phyloP scores from a whole-genome alignment of 306 rosid genomes.

The Carpinus viminea region DNA sequence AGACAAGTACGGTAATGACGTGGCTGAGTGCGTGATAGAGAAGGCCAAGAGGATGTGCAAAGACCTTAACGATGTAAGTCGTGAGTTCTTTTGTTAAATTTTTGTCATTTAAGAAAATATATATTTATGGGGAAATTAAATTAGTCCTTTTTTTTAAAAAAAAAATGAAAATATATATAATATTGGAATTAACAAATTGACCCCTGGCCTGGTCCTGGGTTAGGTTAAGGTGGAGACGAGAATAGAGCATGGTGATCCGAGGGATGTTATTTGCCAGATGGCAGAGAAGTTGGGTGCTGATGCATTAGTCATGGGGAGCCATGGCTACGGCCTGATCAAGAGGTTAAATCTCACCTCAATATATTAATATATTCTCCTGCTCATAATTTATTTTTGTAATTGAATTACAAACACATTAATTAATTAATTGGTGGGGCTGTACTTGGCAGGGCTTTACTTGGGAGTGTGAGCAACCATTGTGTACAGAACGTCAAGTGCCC shows the following conservation, averaged over 20 bases:
- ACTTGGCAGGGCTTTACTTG: slow-evolving; percentile 72
- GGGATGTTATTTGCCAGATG: slow-evolving; percentile 79
- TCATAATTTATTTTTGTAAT: neutral
- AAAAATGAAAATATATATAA: too few species aligned
- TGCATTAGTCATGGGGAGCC: slow-evolving; percentile 81
- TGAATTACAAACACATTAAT: neutral
- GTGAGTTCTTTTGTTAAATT: neutral
- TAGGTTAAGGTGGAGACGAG: slow-evolving; percentile 61
- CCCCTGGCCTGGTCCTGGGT: too few species aligned
- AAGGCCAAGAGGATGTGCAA: slow-evolving; percentile 63
- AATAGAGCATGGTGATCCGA: slow-evolving; percentile 71
- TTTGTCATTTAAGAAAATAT: neutral
- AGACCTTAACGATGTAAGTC: slow-evolving; percentile 47
- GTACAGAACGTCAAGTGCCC: slow-evolving; percentile 86
- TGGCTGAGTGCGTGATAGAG: slow-evolving; percentile 56
- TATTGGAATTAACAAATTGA: neutral
- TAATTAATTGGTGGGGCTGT: neutral
- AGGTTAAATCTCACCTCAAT: slow-evolving; percentile 36
- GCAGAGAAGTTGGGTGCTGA: slow-evolving; percentile 59
- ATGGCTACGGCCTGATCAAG: slow-evolving; percentile 75
- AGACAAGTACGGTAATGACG: slow-evolving; percentile 56
- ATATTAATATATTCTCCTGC: neutral
- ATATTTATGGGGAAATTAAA: too few species aligned
- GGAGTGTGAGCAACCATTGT: slow-evolving; percentile 90
- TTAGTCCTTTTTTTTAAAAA: too few species aligned